Percentiles rank a stretch among this genome's conserved stretches.
phyloP scores from a whole-genome alignment of 306 rosid genomes.

The Prinsepia uniflora region DNA sequence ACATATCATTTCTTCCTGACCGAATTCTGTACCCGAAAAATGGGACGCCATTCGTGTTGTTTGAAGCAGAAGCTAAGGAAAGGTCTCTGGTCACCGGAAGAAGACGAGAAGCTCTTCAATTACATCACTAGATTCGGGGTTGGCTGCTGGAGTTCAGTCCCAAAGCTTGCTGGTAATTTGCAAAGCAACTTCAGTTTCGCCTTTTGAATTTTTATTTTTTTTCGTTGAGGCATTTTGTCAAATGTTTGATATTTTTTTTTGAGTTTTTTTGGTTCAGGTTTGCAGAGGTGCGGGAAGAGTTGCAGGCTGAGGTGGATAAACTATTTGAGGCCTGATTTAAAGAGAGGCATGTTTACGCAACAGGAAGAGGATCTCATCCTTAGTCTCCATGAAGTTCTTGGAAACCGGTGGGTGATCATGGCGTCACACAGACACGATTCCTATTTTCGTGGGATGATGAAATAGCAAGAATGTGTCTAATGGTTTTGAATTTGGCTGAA shows the following conservation, averaged over 20 bases:
- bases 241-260: constrained; percentile 18
- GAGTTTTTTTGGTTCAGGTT: constrained; percentile 33
- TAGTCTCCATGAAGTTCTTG: constrained; percentile 78
- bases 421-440: too few relatives aligned
- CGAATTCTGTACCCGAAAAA: constrained; percentile 5
- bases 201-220: background rate
- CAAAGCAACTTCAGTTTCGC: background rate
- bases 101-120: constrained; percentile 91
- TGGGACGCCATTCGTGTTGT: constrained; percentile 93
- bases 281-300: constrained; percentile 92
- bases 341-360: constrained; percentile 85
- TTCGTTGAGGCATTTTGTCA: background rate
- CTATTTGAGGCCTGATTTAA: constrained; percentile 86
- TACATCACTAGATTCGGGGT: constrained; percentile 79
- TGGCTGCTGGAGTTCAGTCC: constrained; percentile 98
- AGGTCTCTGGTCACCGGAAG: constrained; percentile 95
- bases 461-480: too few relatives aligned
- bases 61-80: constrained; percentile 74
- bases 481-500: background rate
- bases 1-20: too few relatives aligned
- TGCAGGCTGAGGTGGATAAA: constrained; percentile 94
- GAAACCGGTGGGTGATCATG: constrained; percentile 52
- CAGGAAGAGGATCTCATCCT: constrained; percentile 81
- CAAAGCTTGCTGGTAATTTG: constrained; percentile 72
- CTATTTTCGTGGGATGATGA: too few relatives aligned